These are phyloP conservation scores for Boletus reticuloceps DNA, from an alignment of 768 basidiomycete genomes.

Conservation along the genomic window DNA sequence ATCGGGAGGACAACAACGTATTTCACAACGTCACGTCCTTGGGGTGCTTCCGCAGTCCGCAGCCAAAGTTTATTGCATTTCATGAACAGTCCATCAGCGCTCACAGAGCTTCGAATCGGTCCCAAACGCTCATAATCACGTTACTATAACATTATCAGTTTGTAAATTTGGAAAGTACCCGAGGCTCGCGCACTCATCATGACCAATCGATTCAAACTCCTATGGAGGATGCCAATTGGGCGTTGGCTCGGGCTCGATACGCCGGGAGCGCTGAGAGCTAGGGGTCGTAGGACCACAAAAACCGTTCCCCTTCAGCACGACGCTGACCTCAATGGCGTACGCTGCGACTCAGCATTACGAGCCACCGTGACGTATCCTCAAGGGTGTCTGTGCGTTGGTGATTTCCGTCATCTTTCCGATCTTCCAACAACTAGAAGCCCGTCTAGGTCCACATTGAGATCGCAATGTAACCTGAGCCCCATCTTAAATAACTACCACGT, in stretches of 20 bases:
- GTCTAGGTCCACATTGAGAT: no score
- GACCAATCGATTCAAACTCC: background rate
- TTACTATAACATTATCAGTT: background rate
- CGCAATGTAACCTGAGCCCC: no score
- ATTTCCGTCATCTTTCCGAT: no score
- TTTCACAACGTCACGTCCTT: background rate
- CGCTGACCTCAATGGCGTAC: no score
- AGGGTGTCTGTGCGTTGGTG: no score
- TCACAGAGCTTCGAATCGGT: background rate
- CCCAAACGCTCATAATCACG: background rate
- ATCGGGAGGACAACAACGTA: background rate
- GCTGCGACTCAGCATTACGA: background rate
- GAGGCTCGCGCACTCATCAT: background rate
- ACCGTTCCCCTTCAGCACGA: no score
- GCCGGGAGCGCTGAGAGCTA: background rate
- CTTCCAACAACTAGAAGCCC: no score
- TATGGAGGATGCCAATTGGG: background rate
- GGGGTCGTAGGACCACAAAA: no score
- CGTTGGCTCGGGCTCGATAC: background rate
- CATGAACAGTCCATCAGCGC: background rate
- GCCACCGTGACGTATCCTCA: background rate
- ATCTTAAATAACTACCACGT: background rate
- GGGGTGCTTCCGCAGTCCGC: background rate
- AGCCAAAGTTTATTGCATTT: background rate
- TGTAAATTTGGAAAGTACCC: constrained; percentile 6